These are phyloP conservation scores for Thalassiosira sp. DNA, from an alignment of 352 stramenopile species.

Conservation along the genomic window DNA sequence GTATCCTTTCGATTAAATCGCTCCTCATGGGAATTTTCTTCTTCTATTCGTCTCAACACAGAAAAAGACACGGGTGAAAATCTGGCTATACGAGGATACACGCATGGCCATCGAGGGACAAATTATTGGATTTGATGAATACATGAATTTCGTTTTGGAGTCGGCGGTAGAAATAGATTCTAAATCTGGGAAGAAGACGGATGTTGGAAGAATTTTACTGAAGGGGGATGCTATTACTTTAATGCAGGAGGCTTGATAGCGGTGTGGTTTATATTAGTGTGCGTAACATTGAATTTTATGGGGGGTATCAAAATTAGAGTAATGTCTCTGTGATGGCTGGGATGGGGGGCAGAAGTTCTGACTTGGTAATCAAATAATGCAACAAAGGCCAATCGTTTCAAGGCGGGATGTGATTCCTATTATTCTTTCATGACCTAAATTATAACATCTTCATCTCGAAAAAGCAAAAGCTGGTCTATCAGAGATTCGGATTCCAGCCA, in stretches of 20 bases:
- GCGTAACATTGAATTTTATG: neutral
- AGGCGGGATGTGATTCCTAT: constrained; percentile 1
- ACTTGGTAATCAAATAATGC: neutral
- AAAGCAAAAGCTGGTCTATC: neutral
- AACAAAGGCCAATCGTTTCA: neutral
- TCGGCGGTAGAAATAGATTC: constrained; percentile 87
- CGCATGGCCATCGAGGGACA: constrained; percentile 98
- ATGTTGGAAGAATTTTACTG: constrained; percentile 96
- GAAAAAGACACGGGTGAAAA: constrained; percentile 94
- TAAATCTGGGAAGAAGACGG: constrained; percentile 91
- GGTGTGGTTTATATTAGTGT: neutral
- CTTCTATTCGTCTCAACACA: constrained; percentile 34
- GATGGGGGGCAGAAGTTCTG: neutral
- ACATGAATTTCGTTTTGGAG: constrained; percentile 99
- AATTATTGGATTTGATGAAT: constrained; percentile 93
- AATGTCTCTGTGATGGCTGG: neutral
- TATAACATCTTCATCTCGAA: neutral
- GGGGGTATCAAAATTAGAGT: neutral
- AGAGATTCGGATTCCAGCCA: constrained; percentile 42
- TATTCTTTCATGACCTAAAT: constrained; percentile 14
- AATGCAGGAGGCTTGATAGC: constrained; percentile 84
- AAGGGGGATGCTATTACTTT: constrained; percentile 99
- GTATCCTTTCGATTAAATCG: too few relatives aligned
- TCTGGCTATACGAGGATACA: constrained; percentile 99
- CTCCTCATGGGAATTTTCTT: too few relatives aligned